These are phyloP conservation scores for Yamadazyma trypodendri DNA, from an alignment of 1,139 yeast species.

Conservation along the genomic window DNA sequence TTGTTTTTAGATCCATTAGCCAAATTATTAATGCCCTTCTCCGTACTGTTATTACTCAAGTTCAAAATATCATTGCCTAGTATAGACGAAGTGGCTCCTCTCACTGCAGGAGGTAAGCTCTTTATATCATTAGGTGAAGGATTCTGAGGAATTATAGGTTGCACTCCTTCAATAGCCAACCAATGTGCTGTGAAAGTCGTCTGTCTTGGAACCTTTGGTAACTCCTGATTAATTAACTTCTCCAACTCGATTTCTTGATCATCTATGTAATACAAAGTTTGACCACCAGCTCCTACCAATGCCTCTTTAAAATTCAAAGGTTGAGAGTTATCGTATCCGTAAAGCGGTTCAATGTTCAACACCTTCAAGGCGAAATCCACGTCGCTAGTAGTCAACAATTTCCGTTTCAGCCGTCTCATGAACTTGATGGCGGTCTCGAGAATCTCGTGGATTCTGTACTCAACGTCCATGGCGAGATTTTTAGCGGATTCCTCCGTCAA, in stretches of 20 bases:
- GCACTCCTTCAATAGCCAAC: conserved; percentile 98
- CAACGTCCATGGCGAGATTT: conserved; percentile 97
- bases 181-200: conserved; percentile 96
- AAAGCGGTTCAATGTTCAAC: conserved; percentile 83
- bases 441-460: conserved; percentile 92
- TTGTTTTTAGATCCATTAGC: conserved; percentile 22
- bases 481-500: conserved; percentile 91
- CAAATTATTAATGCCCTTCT: conserved; percentile 11
- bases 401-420: conserved; percentile 91
- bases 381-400: conserved; percentile 77
- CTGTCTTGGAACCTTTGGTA: conserved; percentile 92
- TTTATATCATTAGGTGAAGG: conserved; percentile 80
- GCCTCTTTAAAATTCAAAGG: conserved; percentile 79
- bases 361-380: conserved; percentile 79
- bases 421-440: conserved; percentile 93
- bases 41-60: conserved; percentile 20
- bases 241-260: conserved; percentile 93
- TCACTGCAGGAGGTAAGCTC: conserved; percentile 59
- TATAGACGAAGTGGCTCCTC: conserved; percentile 65
- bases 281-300: conserved; percentile 82
- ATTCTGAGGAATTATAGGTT: conserved; percentile 96
- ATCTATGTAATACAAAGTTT: conserved; percentile 87
- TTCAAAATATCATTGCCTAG: conserved; percentile 43
- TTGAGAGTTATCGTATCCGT: conserved; percentile 66
- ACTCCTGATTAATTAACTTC: conserved; percentile 86